Evolutionary conservation across 768 basidiomycete genomes (phyloP).

Genomic region (Russula earlei): DNA sequence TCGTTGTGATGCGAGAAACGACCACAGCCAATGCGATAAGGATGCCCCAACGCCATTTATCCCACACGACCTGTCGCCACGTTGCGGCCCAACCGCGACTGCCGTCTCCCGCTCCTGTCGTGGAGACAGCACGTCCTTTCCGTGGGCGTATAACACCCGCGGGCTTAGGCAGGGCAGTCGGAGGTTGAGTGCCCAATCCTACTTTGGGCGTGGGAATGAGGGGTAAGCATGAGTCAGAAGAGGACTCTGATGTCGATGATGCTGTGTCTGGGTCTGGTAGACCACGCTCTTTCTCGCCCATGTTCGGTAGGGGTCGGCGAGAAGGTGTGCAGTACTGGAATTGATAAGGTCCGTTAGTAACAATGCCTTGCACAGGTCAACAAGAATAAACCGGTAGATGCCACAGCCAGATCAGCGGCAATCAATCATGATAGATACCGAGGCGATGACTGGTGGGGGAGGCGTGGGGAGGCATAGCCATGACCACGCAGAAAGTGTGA

Average conservation of each 20-base stretch:
- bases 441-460: not conserved
- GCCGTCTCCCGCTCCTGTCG: slow-evolving; percentile 19
- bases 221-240: slow-evolving; percentile 10
- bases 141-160: slow-evolving; percentile 14
- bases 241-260: slow-evolving; percentile 12
- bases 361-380: not conserved
- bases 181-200: not conserved
- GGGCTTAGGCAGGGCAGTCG: slow-evolving; percentile 5
- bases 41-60: slow-evolving; percentile 80
- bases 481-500: not conserved
- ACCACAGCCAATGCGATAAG: slow-evolving; percentile 69
- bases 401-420: not conserved
- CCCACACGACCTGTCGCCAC: slow-evolving; percentile 62
- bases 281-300: slow-evolving; percentile 75
- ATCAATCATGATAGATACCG: slow-evolving; percentile 4
- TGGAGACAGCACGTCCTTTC: slow-evolving; percentile 17
- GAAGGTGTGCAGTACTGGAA: slow-evolving; percentile 58
- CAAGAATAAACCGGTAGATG: not conserved
- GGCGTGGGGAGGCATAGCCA: slow-evolving; percentile 1
- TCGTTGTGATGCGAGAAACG: slow-evolving; percentile 65
- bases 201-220: slow-evolving; percentile 23
- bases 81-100: slow-evolving; percentile 46
- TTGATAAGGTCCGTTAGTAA: slow-evolving; percentile 19
- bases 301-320: slow-evolving; percentile 78
- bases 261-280: slow-evolving; percentile 31